Evolutionary conservation across 352 stramenopile genomes (phyloP).

Genomic region (Phytophthora pisi): DNA sequence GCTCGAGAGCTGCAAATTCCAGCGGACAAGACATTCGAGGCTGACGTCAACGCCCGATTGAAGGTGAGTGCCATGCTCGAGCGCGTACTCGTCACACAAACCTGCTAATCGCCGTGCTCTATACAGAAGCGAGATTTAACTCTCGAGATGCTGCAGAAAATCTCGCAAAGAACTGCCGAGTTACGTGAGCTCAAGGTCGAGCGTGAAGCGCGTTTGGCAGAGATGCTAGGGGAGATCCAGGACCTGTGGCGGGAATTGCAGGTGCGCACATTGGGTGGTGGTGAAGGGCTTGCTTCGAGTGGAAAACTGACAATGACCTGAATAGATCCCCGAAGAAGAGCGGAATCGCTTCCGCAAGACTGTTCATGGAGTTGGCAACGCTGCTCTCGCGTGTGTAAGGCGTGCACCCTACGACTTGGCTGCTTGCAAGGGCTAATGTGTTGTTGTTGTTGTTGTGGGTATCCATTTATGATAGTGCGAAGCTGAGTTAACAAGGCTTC

Average conservation of each 20-base stretch:
- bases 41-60: constrained; percentile 29
- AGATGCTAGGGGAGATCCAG: constrained; percentile 41
- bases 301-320: neutral
- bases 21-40: constrained; percentile 20
- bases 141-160: constrained; percentile 38
- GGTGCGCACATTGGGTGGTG: constrained; percentile 6
- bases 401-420: neutral
- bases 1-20: constrained; percentile 34
- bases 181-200: constrained; percentile 39
- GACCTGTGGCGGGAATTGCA: constrained; percentile 41
- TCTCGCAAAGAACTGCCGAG: constrained; percentile 41
- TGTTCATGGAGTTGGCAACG: constrained; percentile 29
- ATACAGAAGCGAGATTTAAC: constrained; percentile 33
- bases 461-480: no score
- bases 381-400: constrained; percentile 35
- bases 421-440: neutral
- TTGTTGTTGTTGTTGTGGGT: neutral
- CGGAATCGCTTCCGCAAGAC: constrained; percentile 32
- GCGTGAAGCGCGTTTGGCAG: constrained; percentile 26
- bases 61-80: constrained; percentile 14
- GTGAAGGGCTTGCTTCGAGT: neutral
- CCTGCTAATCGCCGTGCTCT: constrained; percentile 4
- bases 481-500: constrained; percentile 32
- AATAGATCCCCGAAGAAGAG: constrained; percentile 39
- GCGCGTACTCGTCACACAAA: neutral